phyloP scores from a whole-genome alignment of 1,284 basidiomycete species.

The Trichosporon ovoides region DNA sequence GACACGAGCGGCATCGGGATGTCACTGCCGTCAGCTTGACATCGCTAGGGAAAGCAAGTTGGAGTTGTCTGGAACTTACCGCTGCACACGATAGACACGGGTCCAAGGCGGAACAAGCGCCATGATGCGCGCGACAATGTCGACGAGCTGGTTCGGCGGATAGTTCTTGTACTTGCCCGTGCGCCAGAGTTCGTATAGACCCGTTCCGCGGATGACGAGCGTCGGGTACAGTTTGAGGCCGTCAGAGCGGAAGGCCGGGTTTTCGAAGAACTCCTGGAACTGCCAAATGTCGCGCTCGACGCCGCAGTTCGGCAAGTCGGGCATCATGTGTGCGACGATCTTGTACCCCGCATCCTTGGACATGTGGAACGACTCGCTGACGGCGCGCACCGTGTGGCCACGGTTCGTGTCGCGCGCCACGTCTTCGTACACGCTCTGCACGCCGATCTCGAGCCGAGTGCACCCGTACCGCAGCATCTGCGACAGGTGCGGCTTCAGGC shows the following conservation, averaged over 20 bases:
- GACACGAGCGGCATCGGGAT: conserved; percentile 92
- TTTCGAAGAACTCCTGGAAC: conserved; percentile 93
- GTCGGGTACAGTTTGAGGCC: conserved; percentile 99
- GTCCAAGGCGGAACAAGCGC: conserved; percentile 99
- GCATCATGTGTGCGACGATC: conserved; percentile 98
- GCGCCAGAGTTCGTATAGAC: conserved; percentile 92
- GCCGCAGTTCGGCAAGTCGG: conserved; percentile 93
- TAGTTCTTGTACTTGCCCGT: conserved; percentile 98
- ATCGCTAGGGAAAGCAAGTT: neutral
- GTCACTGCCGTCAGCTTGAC: conserved; percentile 57
- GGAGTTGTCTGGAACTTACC: too few species aligned
- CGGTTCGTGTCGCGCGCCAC: conserved; percentile 98
- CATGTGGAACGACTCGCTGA: conserved; percentile 95
- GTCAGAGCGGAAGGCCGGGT: conserved; percentile 93
- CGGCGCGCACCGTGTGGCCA: conserved; percentile 95
- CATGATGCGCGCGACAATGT: conserved; percentile 92
- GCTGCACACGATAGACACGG: conserved; percentile 92
- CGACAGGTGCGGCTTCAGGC: conserved; percentile 90
- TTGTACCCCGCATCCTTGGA: conserved; percentile 99
- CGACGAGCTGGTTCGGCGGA: conserved; percentile 94
- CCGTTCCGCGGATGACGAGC: conserved; percentile 94
- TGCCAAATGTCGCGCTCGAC: conserved; percentile 96
- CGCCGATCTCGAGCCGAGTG: conserved; percentile 95
- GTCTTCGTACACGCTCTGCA: conserved; percentile 98
- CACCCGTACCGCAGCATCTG: conserved; percentile 99